phyloP scores from a whole-genome alignment of 129 eudicot species.

The Tagetes erecta region DNA sequence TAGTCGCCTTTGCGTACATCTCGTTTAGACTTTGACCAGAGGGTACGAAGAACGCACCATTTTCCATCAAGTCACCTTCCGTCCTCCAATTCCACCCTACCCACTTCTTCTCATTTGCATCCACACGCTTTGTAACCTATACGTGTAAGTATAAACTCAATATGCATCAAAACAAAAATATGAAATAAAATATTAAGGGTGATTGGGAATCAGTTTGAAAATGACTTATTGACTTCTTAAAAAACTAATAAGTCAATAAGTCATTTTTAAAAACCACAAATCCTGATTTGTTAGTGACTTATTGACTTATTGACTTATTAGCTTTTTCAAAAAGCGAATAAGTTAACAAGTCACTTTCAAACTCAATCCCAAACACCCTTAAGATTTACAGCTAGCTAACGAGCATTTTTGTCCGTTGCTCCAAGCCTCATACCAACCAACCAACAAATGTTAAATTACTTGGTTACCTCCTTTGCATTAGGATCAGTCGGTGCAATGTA shows the following conservation, averaged over 20 bases:
- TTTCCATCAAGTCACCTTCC: conserved; percentile 68
- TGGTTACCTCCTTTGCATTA: conserved; percentile 53
- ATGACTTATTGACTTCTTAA: too few species aligned
- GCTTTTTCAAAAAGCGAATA: too few species aligned
- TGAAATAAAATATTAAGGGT: too few species aligned
- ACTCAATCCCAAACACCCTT: background rate
- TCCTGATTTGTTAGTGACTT: too few species aligned
- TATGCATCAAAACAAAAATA: too few species aligned
- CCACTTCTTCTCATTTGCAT: conserved; percentile 55
- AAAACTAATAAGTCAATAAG: too few species aligned
- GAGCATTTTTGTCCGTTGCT: background rate
- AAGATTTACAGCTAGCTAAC: background rate
- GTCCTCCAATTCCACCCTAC: conserved; percentile 68
- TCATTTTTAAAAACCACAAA: too few species aligned
- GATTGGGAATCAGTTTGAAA: too few species aligned
- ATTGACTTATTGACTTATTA: too few species aligned
- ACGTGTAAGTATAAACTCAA: too few species aligned
- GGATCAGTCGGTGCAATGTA: conserved; percentile 51
- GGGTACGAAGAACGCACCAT: conserved; percentile 64
- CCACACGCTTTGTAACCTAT: conserved; percentile 62
- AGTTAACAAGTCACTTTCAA: too few species aligned
- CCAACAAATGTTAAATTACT: background rate
- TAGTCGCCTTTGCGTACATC: conserved; percentile 45
- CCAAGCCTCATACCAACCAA: background rate
- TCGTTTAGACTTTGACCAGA: conserved; percentile 43